Evolutionary conservation across 768 basidiomycete species (phyloP).

Genomic region (Hirschioporus abietinus): DNA sequence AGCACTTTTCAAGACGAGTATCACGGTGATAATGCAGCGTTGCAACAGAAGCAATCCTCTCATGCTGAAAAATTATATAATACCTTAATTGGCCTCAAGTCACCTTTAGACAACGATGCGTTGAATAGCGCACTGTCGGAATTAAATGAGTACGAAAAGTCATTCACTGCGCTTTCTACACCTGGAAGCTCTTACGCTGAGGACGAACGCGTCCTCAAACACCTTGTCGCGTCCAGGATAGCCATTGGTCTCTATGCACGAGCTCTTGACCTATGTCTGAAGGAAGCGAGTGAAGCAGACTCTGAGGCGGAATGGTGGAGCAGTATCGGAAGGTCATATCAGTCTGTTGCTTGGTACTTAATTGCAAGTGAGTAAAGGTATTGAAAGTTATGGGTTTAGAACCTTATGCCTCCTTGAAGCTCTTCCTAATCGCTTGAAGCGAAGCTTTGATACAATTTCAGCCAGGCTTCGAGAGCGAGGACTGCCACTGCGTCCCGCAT

Average conservation of each 20-base stretch:
- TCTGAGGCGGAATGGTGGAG: slow-evolving; percentile 85
- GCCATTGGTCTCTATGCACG: slow-evolving; percentile 54
- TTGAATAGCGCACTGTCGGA: neutral
- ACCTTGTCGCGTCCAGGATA: neutral
- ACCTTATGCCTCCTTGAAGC: slow-evolving; percentile 29
- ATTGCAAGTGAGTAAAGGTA: slow-evolving; percentile 61
- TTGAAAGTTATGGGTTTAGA: slow-evolving; percentile 10
- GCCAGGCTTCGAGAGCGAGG: slow-evolving; percentile 37
- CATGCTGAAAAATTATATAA: neutral
- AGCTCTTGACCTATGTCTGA: slow-evolving; percentile 56
- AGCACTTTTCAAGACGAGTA: neutral
- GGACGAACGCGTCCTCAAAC: neutral
- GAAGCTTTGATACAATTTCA: slow-evolving; percentile 25
- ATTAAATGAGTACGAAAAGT: neutral
- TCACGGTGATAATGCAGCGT: neutral
- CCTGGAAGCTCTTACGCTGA: neutral
- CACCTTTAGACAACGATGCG: neutral
- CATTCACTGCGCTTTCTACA: neutral
- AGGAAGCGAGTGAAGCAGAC: slow-evolving; percentile 66
- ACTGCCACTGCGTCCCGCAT: slow-evolving; percentile 40
- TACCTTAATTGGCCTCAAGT: neutral
- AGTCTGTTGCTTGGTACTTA: slow-evolving; percentile 57
- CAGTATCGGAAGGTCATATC: slow-evolving; percentile 54
- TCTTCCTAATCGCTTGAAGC: slow-evolving; percentile 23
- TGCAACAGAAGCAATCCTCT: neutral